Conservation (phyloP, 2,329 filamentous ascomycete species). For the Coccinonectria pachysandricola region DNA sequence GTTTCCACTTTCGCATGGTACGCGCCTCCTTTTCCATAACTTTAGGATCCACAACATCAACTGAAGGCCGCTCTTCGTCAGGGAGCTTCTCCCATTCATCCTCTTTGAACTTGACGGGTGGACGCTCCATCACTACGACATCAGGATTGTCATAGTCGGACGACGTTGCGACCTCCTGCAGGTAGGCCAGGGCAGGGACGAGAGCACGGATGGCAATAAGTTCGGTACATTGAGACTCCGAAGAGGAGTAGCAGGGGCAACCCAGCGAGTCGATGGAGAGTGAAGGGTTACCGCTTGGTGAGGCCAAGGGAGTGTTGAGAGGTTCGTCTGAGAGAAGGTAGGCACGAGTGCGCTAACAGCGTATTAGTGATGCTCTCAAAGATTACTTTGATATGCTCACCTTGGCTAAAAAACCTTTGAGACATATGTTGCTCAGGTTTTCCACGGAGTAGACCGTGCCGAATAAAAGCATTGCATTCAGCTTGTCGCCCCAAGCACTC, state of each 20-base stretch:
- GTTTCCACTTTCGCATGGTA: slow-evolving; percentile 16
- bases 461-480: slow-evolving; percentile 40
- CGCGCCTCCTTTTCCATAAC: slow-evolving; percentile 15
- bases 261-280: slow-evolving; percentile 38
- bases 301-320: slow-evolving; percentile 41
- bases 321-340: slow-evolving; percentile 47
- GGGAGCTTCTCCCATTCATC: slow-evolving; percentile 22
- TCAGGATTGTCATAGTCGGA: slow-evolving; percentile 30
- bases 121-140: slow-evolving; percentile 21
- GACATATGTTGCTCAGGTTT: slow-evolving; percentile 30
- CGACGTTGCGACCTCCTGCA: slow-evolving; percentile 42
- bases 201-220: slow-evolving; percentile 49
- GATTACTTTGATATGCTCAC: slow-evolving; percentile 25
- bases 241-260: slow-evolving; percentile 60
- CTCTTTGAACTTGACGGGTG: slow-evolving; percentile 12
- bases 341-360: slow-evolving; percentile 43
- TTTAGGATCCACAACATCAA: slow-evolving; percentile 11
- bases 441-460: slow-evolving; percentile 33
- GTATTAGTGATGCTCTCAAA: slow-evolving; percentile 2
- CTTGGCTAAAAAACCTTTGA: slow-evolving; percentile 41
- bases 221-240: slow-evolving; percentile 49
- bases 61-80: slow-evolving; percentile 19
- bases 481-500: slow-evolving; percentile 28
- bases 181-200: slow-evolving; percentile 46
- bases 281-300: slow-evolving; percentile 36